Conservation (phyloP, 1,139 yeast species). For the Debaryomyces fabryi region DNA sequence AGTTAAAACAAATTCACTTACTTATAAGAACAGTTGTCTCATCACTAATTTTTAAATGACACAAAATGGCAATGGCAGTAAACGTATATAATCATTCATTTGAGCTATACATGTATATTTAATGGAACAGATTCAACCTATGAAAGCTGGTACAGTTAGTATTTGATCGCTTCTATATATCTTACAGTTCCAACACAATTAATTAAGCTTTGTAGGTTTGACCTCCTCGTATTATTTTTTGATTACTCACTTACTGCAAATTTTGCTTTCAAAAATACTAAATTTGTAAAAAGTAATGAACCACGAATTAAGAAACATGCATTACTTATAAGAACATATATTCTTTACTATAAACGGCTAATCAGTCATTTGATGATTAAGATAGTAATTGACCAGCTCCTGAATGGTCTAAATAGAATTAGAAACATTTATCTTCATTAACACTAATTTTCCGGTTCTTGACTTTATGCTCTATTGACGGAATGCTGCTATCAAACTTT, state of each 20-base stretch:
- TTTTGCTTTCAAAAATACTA: too few relatives aligned
- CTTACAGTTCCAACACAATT: too few relatives aligned
- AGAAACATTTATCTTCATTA: background rate
- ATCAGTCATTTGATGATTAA: too few relatives aligned
- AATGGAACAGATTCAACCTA: too few relatives aligned
- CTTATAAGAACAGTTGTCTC: background rate
- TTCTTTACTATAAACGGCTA: background rate
- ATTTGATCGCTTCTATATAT: too few relatives aligned
- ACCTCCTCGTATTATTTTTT: too few relatives aligned
- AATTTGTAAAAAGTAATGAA: background rate
- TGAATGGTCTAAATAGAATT: background rate
- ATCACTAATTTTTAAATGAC: slow-evolving; percentile 3
- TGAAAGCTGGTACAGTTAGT: too few relatives aligned
- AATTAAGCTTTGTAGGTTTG: too few relatives aligned
- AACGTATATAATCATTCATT: too few relatives aligned
- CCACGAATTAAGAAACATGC: background rate
- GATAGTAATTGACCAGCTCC: background rate
- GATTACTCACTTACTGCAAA: too few relatives aligned
- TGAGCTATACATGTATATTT: background rate
- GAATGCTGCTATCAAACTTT: background rate
- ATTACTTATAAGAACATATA: background rate
- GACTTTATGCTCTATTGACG: background rate
- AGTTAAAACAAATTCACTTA: background rate
- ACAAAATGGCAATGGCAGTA: background rate
- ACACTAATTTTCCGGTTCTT: slow-evolving; percentile 9